phyloP scores from a whole-genome alignment of 495 filamentous ascomycete species.

The Glarea lozoyensis region DNA sequence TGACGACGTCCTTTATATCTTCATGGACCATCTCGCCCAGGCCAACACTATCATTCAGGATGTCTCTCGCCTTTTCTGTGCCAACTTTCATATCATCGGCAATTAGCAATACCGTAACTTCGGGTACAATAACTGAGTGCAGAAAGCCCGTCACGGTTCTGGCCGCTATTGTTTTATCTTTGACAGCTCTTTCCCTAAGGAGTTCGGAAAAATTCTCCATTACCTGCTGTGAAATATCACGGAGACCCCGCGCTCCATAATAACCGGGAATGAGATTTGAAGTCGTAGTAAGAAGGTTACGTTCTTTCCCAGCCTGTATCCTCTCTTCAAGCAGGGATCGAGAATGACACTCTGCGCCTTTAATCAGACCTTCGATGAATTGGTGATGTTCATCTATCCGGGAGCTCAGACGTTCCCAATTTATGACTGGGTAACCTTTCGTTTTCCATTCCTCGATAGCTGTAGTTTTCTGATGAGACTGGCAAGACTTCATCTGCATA shows the following conservation, averaged over 20 bases:
- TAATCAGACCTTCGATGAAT: conserved; percentile 49
- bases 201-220: conserved; percentile 49
- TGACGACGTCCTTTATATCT: conserved; percentile 52
- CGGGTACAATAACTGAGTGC: conserved; percentile 79
- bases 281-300: conserved; percentile 41
- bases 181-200: conserved; percentile 52
- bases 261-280: conserved; percentile 58
- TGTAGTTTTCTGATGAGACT: conserved; percentile 50
- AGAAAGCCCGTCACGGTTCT: conserved; percentile 68
- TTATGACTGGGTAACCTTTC: conserved; percentile 66
- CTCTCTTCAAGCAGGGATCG: conserved; percentile 47
- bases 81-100: conserved; percentile 76
- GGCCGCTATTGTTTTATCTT: conserved; percentile 59
- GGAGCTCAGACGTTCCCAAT: conserved; percentile 62
- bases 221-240: conserved; percentile 54
- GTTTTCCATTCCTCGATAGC: conserved; percentile 52
- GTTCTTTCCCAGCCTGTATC: conserved; percentile 51
- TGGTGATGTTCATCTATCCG: conserved; percentile 49
- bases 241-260: conserved; percentile 73
- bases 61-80: conserved; percentile 52
- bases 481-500: conserved; percentile 62
- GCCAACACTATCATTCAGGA: conserved; percentile 66
- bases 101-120: conserved; percentile 67
- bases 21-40: conserved; percentile 71
- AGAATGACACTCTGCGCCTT: conserved; percentile 53